Base-by-base conservation (phyloP, 768 basidiomycete species). In the Dentipellis sp. region DNA sequence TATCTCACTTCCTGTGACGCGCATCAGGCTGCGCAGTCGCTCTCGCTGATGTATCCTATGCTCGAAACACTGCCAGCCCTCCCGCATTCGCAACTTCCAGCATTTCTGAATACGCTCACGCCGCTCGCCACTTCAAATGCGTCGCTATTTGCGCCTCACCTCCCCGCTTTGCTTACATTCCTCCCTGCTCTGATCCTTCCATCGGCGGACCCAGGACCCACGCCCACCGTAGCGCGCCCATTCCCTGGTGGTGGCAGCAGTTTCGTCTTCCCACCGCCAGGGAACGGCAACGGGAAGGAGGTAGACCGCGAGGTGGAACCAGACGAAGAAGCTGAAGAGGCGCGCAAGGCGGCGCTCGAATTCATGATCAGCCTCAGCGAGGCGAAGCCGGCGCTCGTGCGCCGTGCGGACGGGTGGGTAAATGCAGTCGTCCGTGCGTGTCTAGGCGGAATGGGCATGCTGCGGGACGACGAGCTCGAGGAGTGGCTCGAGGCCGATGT, bases 321-420 rank as follows among this genome's bases (percentile, higher is more conserved):
- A 22, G 76, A 79, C 16, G 87, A 92, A 50, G 84, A 87, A 56
- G 77, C 80, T 54, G 78, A 83, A 40, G 83, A 84, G 17, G 75
- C 90, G 34, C 75, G 90, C 10, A 79, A 83, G 53, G 80, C 83
- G 0, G 87, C 89, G 9, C 71, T 93, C 10, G 92, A 94, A 68
- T 81, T 94, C 53, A 85, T 94, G 81, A 75, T 94, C 54, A 82
- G 80, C 11, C 68, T 95, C n/a, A 82, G 79, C 29, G 91, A 94
- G 68, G 80, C 88, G 2, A 75, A 78, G 37, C 83, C 89, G 0
- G 70, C 71, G 4, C 85, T 91, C 80, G 87, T 86, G 7, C 75
- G 77, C 60, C 76, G 81, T 40, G 79, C 82, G 0, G 75, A 78
- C 21, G 88, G 84, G 0, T 92, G 89, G 89, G 81, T 83, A 1